Evolutionary conservation across 2,329 filamentous ascomycete species (phyloP).

Genomic region (Colletotrichum gloeosporioides): DNA sequence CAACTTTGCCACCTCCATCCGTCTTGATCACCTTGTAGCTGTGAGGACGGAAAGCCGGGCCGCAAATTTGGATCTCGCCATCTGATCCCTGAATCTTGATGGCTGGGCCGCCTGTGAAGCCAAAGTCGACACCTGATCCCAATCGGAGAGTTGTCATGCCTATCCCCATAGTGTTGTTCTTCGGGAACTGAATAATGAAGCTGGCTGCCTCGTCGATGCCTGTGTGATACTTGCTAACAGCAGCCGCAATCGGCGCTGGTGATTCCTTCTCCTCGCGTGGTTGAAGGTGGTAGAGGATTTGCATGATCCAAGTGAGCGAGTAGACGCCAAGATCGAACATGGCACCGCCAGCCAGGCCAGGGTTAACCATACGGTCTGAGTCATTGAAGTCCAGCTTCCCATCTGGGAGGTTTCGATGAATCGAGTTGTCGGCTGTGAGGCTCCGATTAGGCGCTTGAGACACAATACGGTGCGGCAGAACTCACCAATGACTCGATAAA

Average conservation of each 20-base stretch:
- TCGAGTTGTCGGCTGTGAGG: neutral
- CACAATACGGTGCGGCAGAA: neutral
- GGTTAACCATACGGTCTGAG: conserved; percentile 79
- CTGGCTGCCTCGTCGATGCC: conserved; percentile 79
- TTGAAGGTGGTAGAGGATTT: conserved; percentile 84
- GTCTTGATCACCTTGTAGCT: conserved; percentile 68
- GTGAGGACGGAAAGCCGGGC: conserved; percentile 73
- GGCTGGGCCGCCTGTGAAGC: conserved; percentile 66
- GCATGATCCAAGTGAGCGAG: conserved; percentile 88
- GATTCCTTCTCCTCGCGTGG: conserved; percentile 68
- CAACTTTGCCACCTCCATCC: conserved; percentile 44
- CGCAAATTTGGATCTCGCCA: conserved; percentile 73
- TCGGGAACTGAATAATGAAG: conserved; percentile 78
- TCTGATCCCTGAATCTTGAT: conserved; percentile 82
- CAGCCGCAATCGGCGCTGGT: conserved; percentile 65
- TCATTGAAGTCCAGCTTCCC: conserved; percentile 47
- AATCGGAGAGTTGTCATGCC: conserved; percentile 71
- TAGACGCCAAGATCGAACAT: conserved; percentile 88
- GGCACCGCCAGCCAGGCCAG: conserved; percentile 80
- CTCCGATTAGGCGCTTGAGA: conserved; percentile 16
- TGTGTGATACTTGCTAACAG: conserved; percentile 61
- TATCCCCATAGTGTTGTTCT: conserved; percentile 72
- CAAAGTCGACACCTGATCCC: conserved; percentile 61
- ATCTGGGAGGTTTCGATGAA: conserved; percentile 44
- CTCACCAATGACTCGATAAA: conserved; percentile 65